phyloP scores from a whole-genome alignment of 179 eudicot genomes.

The Beta lomatogona region DNA sequence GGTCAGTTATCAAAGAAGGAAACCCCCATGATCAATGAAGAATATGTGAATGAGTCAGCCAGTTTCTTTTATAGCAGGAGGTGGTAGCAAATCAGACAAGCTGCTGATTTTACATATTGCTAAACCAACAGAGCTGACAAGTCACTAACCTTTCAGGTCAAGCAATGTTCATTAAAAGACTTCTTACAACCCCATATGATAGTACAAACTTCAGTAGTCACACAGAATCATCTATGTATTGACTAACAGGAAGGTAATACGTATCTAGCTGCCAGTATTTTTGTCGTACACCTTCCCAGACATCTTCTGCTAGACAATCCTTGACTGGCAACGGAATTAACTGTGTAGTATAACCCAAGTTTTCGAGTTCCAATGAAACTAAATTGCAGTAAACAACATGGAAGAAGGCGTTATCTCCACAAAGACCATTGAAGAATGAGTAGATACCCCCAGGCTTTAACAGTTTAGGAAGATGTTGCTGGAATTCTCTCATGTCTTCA shows the following conservation, averaged over 20 bases:
- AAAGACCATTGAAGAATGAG: slow-evolving; percentile 96
- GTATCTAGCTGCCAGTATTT: slow-evolving; percentile 88
- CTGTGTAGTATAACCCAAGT: slow-evolving; percentile 71
- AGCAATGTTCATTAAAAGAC: slow-evolving; percentile 12
- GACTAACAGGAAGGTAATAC: slow-evolving; percentile 94
- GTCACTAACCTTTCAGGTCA: slow-evolving; percentile 2
- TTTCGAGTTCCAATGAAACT: slow-evolving; percentile 83
- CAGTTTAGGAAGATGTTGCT: slow-evolving; percentile 78
- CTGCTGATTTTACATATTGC: neutral
- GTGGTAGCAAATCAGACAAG: neutral
- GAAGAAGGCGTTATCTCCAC: slow-evolving; percentile 93
- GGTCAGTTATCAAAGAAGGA: neutral
- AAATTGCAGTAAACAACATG: slow-evolving; percentile 89
- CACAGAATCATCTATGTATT: slow-evolving; percentile 58
- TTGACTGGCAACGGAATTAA: slow-evolving; percentile 75
- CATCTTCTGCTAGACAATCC: slow-evolving; percentile 76
- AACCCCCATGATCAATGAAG: neutral
- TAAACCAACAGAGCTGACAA: neutral
- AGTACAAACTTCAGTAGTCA: slow-evolving; percentile 29
- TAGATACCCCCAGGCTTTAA: slow-evolving; percentile 84
- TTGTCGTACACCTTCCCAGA: slow-evolving; percentile 88
- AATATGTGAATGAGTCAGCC: neutral
- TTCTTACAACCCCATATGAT: neutral
- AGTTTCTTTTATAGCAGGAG: neutral
- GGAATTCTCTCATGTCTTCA: slow-evolving; percentile 91